phyloP scores from a whole-genome alignment of 1,284 basidiomycete species.

The Lentinula novae-zelandiae region DNA sequence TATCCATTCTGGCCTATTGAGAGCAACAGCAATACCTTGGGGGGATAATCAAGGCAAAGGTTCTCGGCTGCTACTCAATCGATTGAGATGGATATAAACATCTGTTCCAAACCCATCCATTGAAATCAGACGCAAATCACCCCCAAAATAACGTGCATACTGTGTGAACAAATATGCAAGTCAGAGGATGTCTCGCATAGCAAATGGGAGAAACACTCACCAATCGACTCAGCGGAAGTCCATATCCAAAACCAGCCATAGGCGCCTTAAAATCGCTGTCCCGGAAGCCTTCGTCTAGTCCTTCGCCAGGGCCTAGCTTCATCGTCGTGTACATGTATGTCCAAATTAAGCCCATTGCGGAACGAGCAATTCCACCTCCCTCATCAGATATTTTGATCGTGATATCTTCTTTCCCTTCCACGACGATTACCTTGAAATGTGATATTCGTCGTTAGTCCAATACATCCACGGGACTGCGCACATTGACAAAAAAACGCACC shows the following conservation, averaged over 20 bases:
- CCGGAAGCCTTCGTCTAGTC: slow-evolving; percentile 84
- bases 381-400: slow-evolving; percentile 98
- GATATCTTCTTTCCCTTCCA: slow-evolving; percentile 94
- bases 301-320: slow-evolving; percentile 61
- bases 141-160: slow-evolving; percentile 97
- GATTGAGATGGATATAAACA: slow-evolving; percentile 88
- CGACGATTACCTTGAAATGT: slow-evolving; percentile 70
- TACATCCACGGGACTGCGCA: neutral
- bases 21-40: neutral
- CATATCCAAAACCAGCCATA: slow-evolving; percentile 98
- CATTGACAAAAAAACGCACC: slow-evolving; percentile 14
- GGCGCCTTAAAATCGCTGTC: slow-evolving; percentile 96
- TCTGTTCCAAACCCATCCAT: slow-evolving; percentile 98
- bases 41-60: slow-evolving; percentile 53
- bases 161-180: slow-evolving; percentile 26
- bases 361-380: slow-evolving; percentile 93
- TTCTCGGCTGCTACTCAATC: slow-evolving; percentile 78
- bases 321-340: slow-evolving; percentile 99
- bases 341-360: slow-evolving; percentile 95
- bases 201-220: slow-evolving; percentile 39
- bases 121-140: slow-evolving; percentile 92
- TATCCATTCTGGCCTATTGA: neutral
- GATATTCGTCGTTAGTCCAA: too few species aligned
- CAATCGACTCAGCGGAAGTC: slow-evolving; percentile 85
- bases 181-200: neutral